phyloP scores from a whole-genome alignment of 2,329 filamentous ascomycete species.

The Boeremia lycopersici region DNA sequence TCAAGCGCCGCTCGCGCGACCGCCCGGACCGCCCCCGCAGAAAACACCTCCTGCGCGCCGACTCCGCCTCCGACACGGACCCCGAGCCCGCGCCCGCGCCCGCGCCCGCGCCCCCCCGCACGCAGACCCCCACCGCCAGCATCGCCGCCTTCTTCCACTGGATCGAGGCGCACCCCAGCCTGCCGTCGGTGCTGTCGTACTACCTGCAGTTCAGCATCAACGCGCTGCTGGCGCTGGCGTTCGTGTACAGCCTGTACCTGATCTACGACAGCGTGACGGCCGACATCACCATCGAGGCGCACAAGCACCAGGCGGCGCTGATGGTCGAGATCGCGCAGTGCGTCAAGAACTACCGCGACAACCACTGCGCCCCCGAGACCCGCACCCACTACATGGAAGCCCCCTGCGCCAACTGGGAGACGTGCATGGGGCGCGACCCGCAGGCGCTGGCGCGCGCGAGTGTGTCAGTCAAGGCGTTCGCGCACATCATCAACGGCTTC shows the following conservation, averaged over 20 bases:
- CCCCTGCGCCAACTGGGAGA: conserved; percentile 79
- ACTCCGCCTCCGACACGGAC: conserved; percentile 38
- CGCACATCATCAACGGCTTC: conserved; percentile 92
- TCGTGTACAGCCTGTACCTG: conserved; percentile 70
- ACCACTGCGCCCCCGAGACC: conserved; percentile 71
- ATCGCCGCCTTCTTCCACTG: conserved; percentile 63
- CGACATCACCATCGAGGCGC: conserved; percentile 76
- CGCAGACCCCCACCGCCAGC: conserved; percentile 31
- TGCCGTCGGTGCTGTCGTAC: conserved; percentile 69
- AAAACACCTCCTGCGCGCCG: conserved; percentile 31
- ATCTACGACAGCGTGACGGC: conserved; percentile 72
- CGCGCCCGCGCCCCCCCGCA: conserved; percentile 9
- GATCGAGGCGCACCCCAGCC: conserved; percentile 67
- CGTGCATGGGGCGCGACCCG: conserved; percentile 86
- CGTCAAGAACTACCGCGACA: conserved; percentile 73
- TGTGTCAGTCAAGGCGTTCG: conserved; percentile 85
- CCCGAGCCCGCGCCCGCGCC: conserved; percentile 15
- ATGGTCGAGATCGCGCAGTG: conserved; percentile 77
- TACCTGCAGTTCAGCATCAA: conserved; percentile 73
- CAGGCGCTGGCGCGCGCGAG: conserved; percentile 77
- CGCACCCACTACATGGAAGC: conserved; percentile 74
- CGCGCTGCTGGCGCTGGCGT: conserved; percentile 62
- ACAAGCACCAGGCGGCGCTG: conserved; percentile 70
- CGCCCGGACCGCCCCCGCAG: conserved; percentile 20
- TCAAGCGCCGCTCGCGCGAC: conserved; percentile 36